phyloP scores from a whole-genome alignment of 306 rosid genomes.

The Cucumis melo region DNA sequence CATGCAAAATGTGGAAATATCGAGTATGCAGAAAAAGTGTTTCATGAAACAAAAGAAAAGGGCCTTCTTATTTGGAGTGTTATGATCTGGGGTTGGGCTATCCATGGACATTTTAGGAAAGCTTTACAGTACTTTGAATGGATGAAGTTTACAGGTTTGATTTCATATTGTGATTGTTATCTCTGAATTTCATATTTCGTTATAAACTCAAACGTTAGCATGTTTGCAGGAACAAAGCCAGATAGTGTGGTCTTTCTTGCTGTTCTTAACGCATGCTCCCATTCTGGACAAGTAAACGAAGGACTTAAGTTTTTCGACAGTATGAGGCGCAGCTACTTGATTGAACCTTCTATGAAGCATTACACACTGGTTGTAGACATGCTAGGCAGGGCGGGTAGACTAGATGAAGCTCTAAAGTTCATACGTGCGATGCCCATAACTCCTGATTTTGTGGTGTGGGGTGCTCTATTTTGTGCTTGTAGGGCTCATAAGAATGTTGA shows the following conservation, averaged over 20 bases:
- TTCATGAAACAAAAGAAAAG: conserved; percentile 1
- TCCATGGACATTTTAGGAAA: conserved; percentile 8
- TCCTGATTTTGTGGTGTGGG: conserved; percentile 15
- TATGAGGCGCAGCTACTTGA: not conserved
- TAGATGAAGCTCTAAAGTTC: conserved; percentile 12
- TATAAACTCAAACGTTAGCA: not conserved
- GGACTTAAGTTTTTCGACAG: conserved; percentile 10
- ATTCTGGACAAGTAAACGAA: conserved; percentile 7
- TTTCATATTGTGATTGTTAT: not conserved
- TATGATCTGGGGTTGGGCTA: conserved; percentile 14
- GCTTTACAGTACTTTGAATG: conserved; percentile 6
- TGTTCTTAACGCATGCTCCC: conserved; percentile 9
- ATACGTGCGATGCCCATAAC: not conserved
- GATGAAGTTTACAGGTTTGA: conserved; percentile 6
- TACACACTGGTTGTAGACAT: conserved; percentile 12
- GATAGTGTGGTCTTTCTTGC: conserved; percentile 16
- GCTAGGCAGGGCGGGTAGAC: conserved; percentile 14
- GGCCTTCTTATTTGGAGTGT: conserved; percentile 15
- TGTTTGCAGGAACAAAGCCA: conserved; percentile 8
- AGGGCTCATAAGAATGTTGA: conserved; percentile 13
- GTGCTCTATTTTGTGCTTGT: conserved; percentile 15
- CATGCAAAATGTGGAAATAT: conserved; percentile 16
- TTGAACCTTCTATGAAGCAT: conserved; percentile 16
- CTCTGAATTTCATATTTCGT: not conserved
- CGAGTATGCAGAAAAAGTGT: conserved; percentile 4